phyloP scores from a whole-genome alignment of 164 flowering plant genomes.

The Vitis vinifera region DNA sequence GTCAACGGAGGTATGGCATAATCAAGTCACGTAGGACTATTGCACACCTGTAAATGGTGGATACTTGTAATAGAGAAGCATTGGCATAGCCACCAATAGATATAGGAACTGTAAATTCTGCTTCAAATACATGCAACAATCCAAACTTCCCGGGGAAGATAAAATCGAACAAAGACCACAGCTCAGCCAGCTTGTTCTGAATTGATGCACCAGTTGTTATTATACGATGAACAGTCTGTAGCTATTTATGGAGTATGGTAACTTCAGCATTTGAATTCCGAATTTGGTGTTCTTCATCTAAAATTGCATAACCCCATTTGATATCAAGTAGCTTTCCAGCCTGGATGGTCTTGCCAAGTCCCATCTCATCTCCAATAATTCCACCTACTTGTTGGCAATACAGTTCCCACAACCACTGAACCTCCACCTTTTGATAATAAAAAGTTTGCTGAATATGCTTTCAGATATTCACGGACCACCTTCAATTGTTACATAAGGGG shows the following conservation, averaged over 20 bases:
- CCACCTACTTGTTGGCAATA: conserved; percentile 99
- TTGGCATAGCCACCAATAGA: conserved; percentile 98
- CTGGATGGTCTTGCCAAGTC: conserved; percentile 97
- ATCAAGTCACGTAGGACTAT: conserved; percentile 72
- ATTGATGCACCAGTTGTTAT: conserved; percentile 99
- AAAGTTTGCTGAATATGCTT: conserved; percentile 63
- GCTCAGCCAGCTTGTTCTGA: conserved; percentile 89
- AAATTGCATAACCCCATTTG: conserved; percentile 96
- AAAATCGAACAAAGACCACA: conserved; percentile 8
- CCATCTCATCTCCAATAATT: conserved; percentile 99
- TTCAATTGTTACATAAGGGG: conserved; percentile 69
- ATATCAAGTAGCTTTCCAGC: conserved; percentile 78
- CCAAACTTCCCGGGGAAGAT: too few species aligned
- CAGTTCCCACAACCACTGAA: conserved; percentile 99
- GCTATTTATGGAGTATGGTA: conserved; percentile 90
- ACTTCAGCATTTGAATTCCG: conserved; percentile 38
- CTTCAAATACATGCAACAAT: too few species aligned
- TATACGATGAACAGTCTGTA: conserved; percentile 92
- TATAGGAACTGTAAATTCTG: conserved; percentile 75
- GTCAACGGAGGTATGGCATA: conserved; percentile 95
- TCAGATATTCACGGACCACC: conserved; percentile 92
- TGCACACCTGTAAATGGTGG: conserved; percentile 65
- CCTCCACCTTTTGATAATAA: conserved; percentile 97
- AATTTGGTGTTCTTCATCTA: conserved; percentile 97
- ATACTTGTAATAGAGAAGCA: conserved; percentile 97